Conservation (phyloP, 306 rosid species). For the Quercus suber region DNA sequence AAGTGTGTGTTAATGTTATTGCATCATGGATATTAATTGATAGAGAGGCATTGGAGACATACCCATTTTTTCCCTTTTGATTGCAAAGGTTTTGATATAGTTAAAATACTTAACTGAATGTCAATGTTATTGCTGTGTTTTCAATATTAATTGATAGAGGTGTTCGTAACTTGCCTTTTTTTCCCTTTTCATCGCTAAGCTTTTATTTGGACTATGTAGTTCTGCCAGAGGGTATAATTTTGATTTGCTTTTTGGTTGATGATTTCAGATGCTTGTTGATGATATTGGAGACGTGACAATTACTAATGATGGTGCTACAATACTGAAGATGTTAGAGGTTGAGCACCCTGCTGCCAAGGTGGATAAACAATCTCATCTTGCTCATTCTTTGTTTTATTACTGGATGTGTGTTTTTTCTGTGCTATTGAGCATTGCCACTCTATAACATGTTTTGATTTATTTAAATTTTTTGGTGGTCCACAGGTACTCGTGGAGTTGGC, state of each 20-base stretch:
- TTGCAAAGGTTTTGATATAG: background rate
- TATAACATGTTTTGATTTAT: background rate
- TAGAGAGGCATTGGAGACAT: background rate
- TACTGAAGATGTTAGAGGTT: conserved; percentile 94
- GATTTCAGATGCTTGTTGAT: conserved; percentile 86
- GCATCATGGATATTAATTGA: background rate
- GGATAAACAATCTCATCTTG: background rate
- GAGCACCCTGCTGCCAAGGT: conserved; percentile 99
- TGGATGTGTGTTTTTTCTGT: background rate
- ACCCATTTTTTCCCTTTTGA: background rate
- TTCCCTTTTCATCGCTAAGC: background rate
- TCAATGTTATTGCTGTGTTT: background rate
- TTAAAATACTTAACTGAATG: background rate
- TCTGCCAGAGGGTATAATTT: background rate
- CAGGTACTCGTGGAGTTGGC: conserved; percentile 96
- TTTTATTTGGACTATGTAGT: background rate
- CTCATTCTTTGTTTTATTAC: background rate
- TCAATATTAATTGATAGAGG: background rate
- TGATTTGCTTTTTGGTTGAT: conserved; percentile 9
- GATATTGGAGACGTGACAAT: conserved; percentile 94
- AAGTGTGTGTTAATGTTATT: background rate
- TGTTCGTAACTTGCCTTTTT: background rate
- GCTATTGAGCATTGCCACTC: background rate
- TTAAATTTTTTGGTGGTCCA: background rate
- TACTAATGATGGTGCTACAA: conserved; percentile 95